Percentiles rank a stretch among this genome's conserved stretches.
Conservation (phyloP, 352 stramenopile species). For the Pythium graminicola region DNA sequence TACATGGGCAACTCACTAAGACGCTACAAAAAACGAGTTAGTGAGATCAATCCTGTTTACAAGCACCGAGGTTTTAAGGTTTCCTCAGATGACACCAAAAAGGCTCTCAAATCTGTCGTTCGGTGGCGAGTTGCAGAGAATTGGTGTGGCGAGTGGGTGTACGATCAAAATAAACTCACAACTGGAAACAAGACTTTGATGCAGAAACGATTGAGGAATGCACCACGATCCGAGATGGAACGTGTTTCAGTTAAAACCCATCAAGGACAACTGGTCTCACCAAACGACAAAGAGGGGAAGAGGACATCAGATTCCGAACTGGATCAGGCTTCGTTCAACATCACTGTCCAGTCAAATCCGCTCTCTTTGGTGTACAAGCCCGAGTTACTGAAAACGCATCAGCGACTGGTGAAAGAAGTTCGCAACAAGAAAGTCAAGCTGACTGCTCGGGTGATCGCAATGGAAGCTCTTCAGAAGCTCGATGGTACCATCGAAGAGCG, state of each 20-base stretch:
- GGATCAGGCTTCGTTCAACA: neutral
- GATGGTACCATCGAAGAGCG: conserved; percentile 8
- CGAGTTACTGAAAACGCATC: conserved; percentile 6
- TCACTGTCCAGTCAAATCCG: no score
- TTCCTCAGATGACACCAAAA: conserved; percentile 9
- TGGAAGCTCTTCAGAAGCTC: conserved; percentile 43
- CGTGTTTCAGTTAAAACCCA: conserved; percentile 43
- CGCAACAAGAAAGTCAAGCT: conserved; percentile 31
- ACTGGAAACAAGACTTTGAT: conserved; percentile 31
- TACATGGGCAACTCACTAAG: conserved; percentile 53
- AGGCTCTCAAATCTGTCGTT: conserved; percentile 25
- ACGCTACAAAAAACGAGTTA: conserved; percentile 57
- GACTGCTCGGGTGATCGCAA: conserved; percentile 50
- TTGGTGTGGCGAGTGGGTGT: conserved; percentile 63
- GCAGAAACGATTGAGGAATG: conserved; percentile 35
- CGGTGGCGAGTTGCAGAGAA: conserved; percentile 46
- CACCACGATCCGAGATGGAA: conserved; percentile 20
- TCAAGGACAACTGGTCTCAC: conserved; percentile 39
- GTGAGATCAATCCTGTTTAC: conserved; percentile 52
- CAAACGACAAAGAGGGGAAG: conserved; percentile 9
- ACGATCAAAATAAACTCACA: conserved; percentile 32
- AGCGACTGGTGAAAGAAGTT: conserved; percentile 14
- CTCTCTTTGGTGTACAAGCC: neutral
- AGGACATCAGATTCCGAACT: neutral
- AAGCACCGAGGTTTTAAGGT: conserved; percentile 35